Percentiles rank a stretch among this genome's conserved stretches.
These are phyloP conservation scores for Cladobotryum protrusum DNA, from an alignment of 2,329 filamentous ascomycete species.

Conservation along the genomic window DNA sequence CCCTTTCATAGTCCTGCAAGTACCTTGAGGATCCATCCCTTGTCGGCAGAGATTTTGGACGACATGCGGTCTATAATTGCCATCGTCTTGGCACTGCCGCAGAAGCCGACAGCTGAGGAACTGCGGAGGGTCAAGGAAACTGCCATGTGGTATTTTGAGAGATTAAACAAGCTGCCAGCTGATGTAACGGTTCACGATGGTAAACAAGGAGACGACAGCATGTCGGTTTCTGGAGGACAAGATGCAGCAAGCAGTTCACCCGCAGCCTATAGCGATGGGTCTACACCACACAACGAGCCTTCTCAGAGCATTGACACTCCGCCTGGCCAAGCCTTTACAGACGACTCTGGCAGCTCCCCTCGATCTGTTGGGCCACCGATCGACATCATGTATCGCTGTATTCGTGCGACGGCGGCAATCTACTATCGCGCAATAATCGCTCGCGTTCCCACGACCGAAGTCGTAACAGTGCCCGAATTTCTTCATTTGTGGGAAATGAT, in stretches of 20 bases:
- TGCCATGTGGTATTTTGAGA: conserved; percentile 34
- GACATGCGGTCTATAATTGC: conserved; percentile 43
- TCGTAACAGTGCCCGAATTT: conserved; percentile 35
- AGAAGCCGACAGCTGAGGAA: conserved; percentile 27
- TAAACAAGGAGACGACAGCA: conserved; percentile 1
- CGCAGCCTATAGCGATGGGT: conserved; percentile 1
- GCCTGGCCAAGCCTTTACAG: conserved; percentile 1
- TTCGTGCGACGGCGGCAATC: conserved; percentile 40
- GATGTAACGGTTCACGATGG: conserved; percentile 7
- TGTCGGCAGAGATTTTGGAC: conserved; percentile 45
- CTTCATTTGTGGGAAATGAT: conserved; percentile 39
- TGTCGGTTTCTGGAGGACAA: conserved; percentile 7
- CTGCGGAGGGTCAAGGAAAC: conserved; percentile 33
- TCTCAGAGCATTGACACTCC: not conserved
- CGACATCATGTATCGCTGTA: conserved; percentile 41
- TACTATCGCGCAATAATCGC: conserved; percentile 41
- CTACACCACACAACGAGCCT: conserved; percentile 3
- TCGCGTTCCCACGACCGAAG: conserved; percentile 35
- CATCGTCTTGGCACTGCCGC: conserved; percentile 35
- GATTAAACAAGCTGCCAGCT: conserved; percentile 28
- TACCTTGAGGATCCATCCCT: conserved; percentile 37
- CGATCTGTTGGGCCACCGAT: conserved; percentile 6
- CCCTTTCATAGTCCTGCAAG: conserved; percentile 37
- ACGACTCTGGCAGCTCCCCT: conserved; percentile 7
- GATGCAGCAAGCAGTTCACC: conserved; percentile 7